phyloP scores from a whole-genome alignment of 768 basidiomycete species.

The Phlegmacium glaucopus region DNA sequence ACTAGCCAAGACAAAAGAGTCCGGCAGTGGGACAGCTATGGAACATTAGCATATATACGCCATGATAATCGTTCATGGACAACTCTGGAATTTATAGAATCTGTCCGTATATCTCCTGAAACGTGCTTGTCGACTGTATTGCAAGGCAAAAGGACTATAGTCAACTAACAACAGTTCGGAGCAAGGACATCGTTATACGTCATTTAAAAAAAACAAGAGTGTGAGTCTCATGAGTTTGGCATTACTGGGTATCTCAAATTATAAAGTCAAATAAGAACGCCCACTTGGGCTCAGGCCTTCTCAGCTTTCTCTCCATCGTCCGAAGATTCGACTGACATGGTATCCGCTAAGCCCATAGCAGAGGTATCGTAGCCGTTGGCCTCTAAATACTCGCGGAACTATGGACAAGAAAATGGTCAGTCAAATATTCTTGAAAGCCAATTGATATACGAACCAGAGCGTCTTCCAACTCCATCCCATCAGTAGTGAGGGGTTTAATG shows the following conservation, averaged over 20 bases:
- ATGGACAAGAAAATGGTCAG: slow-evolving; percentile 1
- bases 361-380: slow-evolving; percentile 76
- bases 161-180: too few species aligned
- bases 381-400: slow-evolving; percentile 85
- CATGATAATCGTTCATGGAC: not conserved
- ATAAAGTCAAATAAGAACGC: too few species aligned
- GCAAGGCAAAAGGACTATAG: too few species aligned
- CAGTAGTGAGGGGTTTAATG: slow-evolving; percentile 68
- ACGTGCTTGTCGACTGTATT: too few species aligned
- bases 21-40: slow-evolving; percentile 46
- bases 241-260: too few species aligned
- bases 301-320: slow-evolving; percentile 18
- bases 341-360: slow-evolving; percentile 55
- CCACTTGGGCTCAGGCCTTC: not conserved
- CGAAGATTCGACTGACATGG: slow-evolving; percentile 19
- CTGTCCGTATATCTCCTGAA: too few species aligned
- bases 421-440: not conserved
- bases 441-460: slow-evolving; percentile 38
- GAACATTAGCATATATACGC: slow-evolving; percentile 38
- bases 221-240: too few species aligned
- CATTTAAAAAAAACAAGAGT: too few species aligned
- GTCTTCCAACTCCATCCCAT: slow-evolving; percentile 82
- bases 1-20: slow-evolving; percentile 51
- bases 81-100: too few species aligned
- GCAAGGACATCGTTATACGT: too few species aligned